Evolutionary conservation across 495 filamentous ascomycete genomes (phyloP).

Genomic region (Penicillium coprophilum): DNA sequence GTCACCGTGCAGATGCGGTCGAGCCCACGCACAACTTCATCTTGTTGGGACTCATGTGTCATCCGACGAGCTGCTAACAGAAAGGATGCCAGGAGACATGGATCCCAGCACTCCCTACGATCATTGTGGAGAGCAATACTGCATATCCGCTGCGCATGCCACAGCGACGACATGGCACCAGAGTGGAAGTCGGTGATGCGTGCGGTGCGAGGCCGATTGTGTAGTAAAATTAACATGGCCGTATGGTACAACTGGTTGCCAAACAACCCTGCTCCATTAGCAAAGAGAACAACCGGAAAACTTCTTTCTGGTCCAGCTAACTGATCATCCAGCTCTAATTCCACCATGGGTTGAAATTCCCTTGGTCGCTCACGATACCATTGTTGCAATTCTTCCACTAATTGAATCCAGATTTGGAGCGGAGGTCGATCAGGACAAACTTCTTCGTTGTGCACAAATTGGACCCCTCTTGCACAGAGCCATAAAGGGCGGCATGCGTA

Average conservation of each 20-base stretch:
- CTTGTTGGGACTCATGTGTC: constrained; percentile 39
- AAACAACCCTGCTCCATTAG: constrained; percentile 40
- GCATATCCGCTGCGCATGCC: constrained; percentile 40
- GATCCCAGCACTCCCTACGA: constrained; percentile 36
- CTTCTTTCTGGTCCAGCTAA: constrained; percentile 17
- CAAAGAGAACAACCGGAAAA: constrained; percentile 43
- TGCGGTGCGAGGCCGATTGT: constrained; percentile 38
- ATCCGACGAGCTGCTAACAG: constrained; percentile 35
- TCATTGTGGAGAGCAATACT: constrained; percentile 43
- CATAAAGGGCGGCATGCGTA: constrained; percentile 33
- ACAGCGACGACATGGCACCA: constrained; percentile 32
- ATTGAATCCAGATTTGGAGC: constrained; percentile 27
- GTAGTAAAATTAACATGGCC: constrained; percentile 41
- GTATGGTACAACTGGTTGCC: constrained; percentile 46
- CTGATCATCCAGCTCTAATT: constrained; percentile 22
- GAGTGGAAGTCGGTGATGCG: constrained; percentile 19
- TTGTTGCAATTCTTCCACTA: constrained; percentile 30
- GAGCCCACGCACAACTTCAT: constrained; percentile 32
- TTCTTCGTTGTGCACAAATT: constrained; percentile 27
- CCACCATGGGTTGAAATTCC: constrained; percentile 37
- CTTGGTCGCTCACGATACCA: constrained; percentile 39
- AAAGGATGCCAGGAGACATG: constrained; percentile 38
- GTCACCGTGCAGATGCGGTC: constrained; percentile 30
- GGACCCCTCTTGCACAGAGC: constrained; percentile 30
- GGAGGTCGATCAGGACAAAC: constrained; percentile 13